These are phyloP conservation scores for Kingdonia uniflora DNA, from an alignment of 164 flowering plant species.

Conservation along the genomic window DNA sequence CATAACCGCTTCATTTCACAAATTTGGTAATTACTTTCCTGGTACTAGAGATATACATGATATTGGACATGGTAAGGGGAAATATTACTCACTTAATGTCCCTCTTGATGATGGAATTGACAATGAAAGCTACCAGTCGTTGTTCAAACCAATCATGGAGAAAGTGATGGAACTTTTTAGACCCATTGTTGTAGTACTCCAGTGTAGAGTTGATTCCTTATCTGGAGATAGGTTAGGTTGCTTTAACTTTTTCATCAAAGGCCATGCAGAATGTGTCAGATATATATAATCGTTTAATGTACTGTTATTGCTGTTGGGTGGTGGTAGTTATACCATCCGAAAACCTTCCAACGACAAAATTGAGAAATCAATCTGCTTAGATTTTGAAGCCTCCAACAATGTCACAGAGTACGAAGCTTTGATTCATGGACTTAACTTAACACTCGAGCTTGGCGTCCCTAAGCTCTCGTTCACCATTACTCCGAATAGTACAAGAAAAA, in stretches of 20 bases:
- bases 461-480: no score
- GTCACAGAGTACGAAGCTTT: no score
- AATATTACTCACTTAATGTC: not conserved
- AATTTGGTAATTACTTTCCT: not conserved
- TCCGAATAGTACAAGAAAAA: no score
- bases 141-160: not conserved
- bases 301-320: not conserved
- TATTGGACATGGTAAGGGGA: not conserved
- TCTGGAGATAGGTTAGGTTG: slow-evolving; percentile 1
- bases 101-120: slow-evolving; percentile 1
- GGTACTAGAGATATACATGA: not conserved
- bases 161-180: not conserved
- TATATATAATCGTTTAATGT: not conserved
- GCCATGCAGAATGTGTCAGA: not conserved
- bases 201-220: not conserved
- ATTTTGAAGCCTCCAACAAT: no score
- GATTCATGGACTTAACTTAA: no score
- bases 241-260: not conserved
- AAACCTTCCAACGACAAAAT: no score
- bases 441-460: no score
- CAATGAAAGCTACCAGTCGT: not conserved
- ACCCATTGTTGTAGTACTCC: not conserved
- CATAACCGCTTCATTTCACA: not conserved
- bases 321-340: slow-evolving; percentile 1
- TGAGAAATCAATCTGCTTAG: no score